These are phyloP conservation scores for Rhodotorula taiwanensis DNA, from an alignment of 768 basidiomycete species.

Conservation along the genomic window DNA sequence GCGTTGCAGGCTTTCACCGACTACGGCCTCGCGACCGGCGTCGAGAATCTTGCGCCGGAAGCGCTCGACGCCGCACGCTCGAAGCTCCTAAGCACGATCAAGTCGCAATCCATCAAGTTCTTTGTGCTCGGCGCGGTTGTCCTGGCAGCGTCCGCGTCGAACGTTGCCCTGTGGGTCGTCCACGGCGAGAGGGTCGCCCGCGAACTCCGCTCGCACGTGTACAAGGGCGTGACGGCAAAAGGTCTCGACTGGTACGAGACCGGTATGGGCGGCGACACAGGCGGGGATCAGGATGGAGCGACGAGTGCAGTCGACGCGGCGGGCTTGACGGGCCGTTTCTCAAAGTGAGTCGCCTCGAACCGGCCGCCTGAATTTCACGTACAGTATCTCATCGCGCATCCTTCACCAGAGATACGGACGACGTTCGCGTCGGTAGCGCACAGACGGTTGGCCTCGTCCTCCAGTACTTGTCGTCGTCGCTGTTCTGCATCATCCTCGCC, in stretches of 20 bases:
- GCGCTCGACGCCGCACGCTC: not conserved
- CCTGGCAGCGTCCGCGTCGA: conserved; percentile 62
- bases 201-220: conserved; percentile 62
- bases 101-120: conserved; percentile 42
- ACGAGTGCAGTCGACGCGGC: conserved; percentile 62
- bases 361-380: not conserved
- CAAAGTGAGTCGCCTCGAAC: conserved; percentile 53
- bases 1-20: conserved; percentile 65
- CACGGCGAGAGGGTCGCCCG: conserved; percentile 73
- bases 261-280: conserved; percentile 52
- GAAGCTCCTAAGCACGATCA: conserved; percentile 33
- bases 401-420: conserved; percentile 77
- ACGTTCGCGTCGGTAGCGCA: conserved; percentile 77
- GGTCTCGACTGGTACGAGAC: conserved; percentile 89
- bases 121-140: conserved; percentile 60
- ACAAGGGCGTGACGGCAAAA: conserved; percentile 58
- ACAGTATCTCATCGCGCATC: not conserved
- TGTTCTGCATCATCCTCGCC: conserved; percentile 73
- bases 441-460: conserved; percentile 69
- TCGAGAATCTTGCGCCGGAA: conserved; percentile 28
- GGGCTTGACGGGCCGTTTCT: conserved; percentile 88
- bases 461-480: conserved; percentile 70
- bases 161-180: conserved; percentile 67
- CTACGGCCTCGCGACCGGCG: conserved; percentile 48
- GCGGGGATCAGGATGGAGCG: conserved; percentile 50